Conservation (phyloP, 805 yeast genomes). For the Schwanniomyces occidentalis region DNA sequence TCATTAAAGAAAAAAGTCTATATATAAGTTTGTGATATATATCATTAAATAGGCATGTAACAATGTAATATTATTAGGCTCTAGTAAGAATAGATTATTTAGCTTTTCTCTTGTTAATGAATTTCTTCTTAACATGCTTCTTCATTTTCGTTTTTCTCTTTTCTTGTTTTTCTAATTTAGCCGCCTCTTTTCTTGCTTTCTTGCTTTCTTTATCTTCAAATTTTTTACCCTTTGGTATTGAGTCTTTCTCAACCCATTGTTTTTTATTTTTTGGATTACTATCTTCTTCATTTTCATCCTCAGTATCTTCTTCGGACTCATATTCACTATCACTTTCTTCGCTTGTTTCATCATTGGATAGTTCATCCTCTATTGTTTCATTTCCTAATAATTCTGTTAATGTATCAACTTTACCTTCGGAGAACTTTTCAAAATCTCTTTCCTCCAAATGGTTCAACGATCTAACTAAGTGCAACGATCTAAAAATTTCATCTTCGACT, state of each 20-base stretch:
- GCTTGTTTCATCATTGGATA: slow-evolving; percentile 15
- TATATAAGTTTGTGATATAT: too few species aligned
- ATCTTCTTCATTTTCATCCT: slow-evolving; percentile 32
- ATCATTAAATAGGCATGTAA: too few species aligned
- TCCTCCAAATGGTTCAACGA: slow-evolving; percentile 85
- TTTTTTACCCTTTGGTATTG: slow-evolving; percentile 66
- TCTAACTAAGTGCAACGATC: slow-evolving; percentile 75
- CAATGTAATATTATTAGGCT: too few species aligned
- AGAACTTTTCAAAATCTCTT: slow-evolving; percentile 78
- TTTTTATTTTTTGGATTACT: slow-evolving; percentile 15
- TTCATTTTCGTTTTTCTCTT: slow-evolving; percentile 42
- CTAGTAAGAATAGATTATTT: slow-evolving; percentile 11
- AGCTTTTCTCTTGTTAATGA: slow-evolving; percentile 67
- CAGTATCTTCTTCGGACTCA: slow-evolving; percentile 17
- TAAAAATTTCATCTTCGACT: slow-evolving; percentile 76
- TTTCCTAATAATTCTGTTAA: slow-evolving; percentile 61
- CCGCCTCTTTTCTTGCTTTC: slow-evolving; percentile 40
- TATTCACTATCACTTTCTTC: slow-evolving; percentile 28
- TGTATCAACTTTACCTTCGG: slow-evolving; percentile 78
- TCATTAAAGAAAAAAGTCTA: slow-evolving; percentile 31
- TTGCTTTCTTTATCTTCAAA: slow-evolving; percentile 53
- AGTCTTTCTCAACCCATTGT: slow-evolving; percentile 43
- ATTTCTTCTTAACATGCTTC: slow-evolving; percentile 31
- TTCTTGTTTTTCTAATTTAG: slow-evolving; percentile 31
- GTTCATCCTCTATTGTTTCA: slow-evolving; percentile 5